Base-by-base conservation (phyloP, 2,329 filamentous ascomycete species). In the Chrysoporthe austroafricana region DNA sequence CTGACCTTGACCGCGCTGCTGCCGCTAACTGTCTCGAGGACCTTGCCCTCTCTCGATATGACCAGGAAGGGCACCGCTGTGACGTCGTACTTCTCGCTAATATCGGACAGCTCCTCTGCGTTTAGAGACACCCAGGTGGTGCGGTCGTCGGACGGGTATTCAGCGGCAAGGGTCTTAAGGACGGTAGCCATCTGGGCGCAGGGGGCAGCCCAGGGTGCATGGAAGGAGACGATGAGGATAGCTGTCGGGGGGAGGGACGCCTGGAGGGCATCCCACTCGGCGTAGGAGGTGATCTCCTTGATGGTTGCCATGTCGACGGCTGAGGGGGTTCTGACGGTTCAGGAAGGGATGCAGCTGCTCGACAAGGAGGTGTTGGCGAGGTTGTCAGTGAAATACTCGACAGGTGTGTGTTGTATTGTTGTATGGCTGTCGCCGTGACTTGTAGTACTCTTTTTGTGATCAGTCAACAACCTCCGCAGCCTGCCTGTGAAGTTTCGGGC, bases 191-290 rank as follows among this genome's bases (percentile, higher is more conserved):
- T 98, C 81, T 97, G 94, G 71, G 92, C 90, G 84, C 96, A 98
- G 58, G 96, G 96, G 69, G 94, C 94, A 42, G 96, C 96, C 96
- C 96, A 99, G 72, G 94, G 92, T 26, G 96, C 94, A 79, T 98
- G 92, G 85, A 99, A 99, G 78, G 94, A 97, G 76, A 97, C 88
- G 76, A 97, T 85, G 71, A 95, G 85, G 69, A 97, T 88, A 18
- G 91, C 88, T 18, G 89, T 86, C 1, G 90, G 76, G 13, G 92
- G 87, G 16, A 94, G 84, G 54, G 88, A 84, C 70, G 85, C 83
- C 70, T 92, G 83, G 76, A 91, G 85, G 72, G 87, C 81, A 72
- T 89, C 84, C 89, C 96, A 97, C 74, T 89, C 88, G 73, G 85
- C 82, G 74, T 93, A 88, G 73, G 86, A 89, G 73, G 88, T 86